Conservation (phyloP, 2,329 filamentous ascomycete genomes). For the Fusarium sp. region DNA sequence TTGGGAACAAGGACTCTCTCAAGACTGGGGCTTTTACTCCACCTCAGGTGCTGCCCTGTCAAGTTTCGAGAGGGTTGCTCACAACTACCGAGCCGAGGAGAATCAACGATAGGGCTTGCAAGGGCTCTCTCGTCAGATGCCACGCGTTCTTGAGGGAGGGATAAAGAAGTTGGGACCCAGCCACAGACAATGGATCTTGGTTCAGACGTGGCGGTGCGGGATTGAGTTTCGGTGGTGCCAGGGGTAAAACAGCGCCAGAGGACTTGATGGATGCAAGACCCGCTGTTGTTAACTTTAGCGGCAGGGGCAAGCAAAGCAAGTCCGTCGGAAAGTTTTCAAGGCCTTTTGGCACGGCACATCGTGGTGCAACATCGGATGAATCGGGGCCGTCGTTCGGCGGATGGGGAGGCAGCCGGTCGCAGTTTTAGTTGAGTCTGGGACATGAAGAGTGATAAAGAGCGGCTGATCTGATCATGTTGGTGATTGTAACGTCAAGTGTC, state of each 20-base stretch:
- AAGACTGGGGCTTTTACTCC: conserved; percentile 22
- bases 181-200: not conserved
- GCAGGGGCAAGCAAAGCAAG: conserved; percentile 11
- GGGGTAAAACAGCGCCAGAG: conserved; percentile 16
- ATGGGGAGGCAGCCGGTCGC: conserved; percentile 33
- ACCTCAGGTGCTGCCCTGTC: conserved; percentile 29
- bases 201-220: not conserved
- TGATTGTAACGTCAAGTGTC: not conserved
- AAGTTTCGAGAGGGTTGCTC: conserved; percentile 1
- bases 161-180: not conserved
- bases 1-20: conserved; percentile 17
- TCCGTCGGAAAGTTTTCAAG: conserved; percentile 36
- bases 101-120: not conserved
- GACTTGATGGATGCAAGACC: conserved; percentile 3
- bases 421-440: not conserved
- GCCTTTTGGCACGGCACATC: conserved; percentile 1
- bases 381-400: conserved; percentile 19
- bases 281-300: not conserved
- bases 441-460: not conserved
- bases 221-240: conserved; percentile 22
- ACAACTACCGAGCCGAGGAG: not conserved
- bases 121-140: conserved; percentile 17
- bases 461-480: not conserved
- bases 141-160: conserved; percentile 14
- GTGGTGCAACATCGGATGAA: conserved; percentile 40